Base-by-base conservation (phyloP, 345 rosid species). In the Euphorbia pulcherrima region DNA sequence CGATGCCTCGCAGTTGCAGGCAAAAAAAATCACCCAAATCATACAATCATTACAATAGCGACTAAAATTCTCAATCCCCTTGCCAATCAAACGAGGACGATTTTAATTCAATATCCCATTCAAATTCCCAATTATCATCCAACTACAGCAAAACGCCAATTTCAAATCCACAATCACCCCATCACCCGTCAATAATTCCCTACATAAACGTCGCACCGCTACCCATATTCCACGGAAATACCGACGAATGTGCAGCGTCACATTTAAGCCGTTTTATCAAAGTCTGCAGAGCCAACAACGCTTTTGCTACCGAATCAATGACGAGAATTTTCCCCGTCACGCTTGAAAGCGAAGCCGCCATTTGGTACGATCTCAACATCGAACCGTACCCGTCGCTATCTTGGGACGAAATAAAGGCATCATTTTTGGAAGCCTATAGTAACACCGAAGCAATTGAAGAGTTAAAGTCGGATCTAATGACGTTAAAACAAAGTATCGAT, bases 211-310 rank as follows among this genome's bases (percentile, higher is more conserved):
- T 78, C 1, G 85, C 85, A 24, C 80, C 82, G 0, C 55, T 81
- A 9, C 84, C 84, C 1, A 39, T 73, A 30, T 78, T 78, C 52
- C 78, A 33, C 18, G 80, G 82, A 37, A 24, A 29, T 10, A 37
- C 72, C 8, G 40, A 66, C 1, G 76, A 81, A 29, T 81, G 80
- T 41, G 74, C 80, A 2, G 18, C 68, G 3, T 60, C 72, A 9
- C 82, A 81, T 70, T 54, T 78, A 64, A 78, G 77, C 72, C 69
- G 80, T 56, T 81, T 78, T 67, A 9, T 59, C 40, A 81, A 81
- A 71, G 82, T 78, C 20, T 81, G 82, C 44, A 66, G 78, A 7
- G 85, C 85, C 16, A 81, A 81, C 69, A 73, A 78, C 24, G 78
- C 64, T 24, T 27, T 58, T 13, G 67, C 78, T 9, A 23, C 64